These are phyloP conservation scores for Fusarium acutatum DNA, from an alignment of 2,329 filamentous ascomycete species.

Conservation along the genomic window DNA sequence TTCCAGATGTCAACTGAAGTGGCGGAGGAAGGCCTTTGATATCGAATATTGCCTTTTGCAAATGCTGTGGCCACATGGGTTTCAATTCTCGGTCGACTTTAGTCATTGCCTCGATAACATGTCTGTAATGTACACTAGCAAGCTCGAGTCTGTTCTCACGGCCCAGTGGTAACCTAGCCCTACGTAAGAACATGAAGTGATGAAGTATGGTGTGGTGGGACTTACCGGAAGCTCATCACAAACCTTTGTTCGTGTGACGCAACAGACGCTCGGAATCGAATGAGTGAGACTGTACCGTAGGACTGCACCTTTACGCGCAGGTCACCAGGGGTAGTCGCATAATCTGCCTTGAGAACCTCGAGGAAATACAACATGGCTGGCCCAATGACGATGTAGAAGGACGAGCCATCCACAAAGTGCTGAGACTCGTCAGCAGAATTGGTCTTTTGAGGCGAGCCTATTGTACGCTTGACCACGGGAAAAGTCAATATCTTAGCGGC, in stretches of 20 bases:
- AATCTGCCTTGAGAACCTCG: conserved; percentile 57
- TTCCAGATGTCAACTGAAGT: conserved; percentile 62
- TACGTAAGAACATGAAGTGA: conserved; percentile 10
- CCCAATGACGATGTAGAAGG: conserved; percentile 64
- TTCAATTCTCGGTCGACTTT: conserved; percentile 65
- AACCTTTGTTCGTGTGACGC: conserved; percentile 64
- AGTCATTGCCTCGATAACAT: conserved; percentile 62
- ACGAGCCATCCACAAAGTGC: conserved; percentile 58
- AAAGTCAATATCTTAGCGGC: conserved; percentile 54
- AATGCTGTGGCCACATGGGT: conserved; percentile 65
- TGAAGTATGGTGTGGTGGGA: not conserved
- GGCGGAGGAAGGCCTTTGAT: conserved; percentile 62
- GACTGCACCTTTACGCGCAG: conserved; percentile 58
- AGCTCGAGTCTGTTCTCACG: conserved; percentile 58
- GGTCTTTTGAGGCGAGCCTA: conserved; percentile 51
- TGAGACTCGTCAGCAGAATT: conserved; percentile 54
- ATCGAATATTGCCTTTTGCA: conserved; percentile 62
- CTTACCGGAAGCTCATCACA: conserved; percentile 63
- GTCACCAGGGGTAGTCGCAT: conserved; percentile 54
- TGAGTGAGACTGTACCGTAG: conserved; percentile 63
- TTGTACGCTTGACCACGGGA: conserved; percentile 60
- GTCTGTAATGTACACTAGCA: conserved; percentile 63
- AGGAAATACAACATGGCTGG: conserved; percentile 62
- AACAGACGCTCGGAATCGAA: conserved; percentile 60
- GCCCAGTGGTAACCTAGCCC: conserved; percentile 52